Base-by-base conservation (phyloP, 139 green algal species). In the Eudorina sp. region DNA sequence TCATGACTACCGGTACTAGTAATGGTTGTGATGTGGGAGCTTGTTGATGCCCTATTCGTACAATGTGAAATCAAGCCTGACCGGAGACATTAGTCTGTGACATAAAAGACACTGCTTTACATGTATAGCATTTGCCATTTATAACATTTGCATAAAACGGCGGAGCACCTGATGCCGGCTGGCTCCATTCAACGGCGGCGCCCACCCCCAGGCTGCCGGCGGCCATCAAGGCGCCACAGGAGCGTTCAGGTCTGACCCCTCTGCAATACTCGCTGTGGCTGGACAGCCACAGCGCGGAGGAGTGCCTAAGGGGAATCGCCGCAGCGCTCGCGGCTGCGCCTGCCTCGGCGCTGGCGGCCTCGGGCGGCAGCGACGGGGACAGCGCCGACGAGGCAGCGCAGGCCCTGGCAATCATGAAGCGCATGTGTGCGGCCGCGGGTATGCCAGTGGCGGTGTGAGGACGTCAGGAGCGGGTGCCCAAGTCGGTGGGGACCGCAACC, bases 241-340 rank as follows among this genome's bases (percentile, higher is more conserved):
- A 94, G 82, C 94, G 94, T 9, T 94, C 90, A 18, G 91, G 94
- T 14, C 88, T 99, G 27, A 95, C 92, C 0, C 90, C 92, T 23
- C 79, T 83, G 19, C 95, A 98, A 96, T 99, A 98, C 92, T 99
- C 96, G 0, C 80, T 96, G 8, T 99, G 97, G 97, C 92, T 99
- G 83, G 97, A 99, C 86, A 90, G 94, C 70, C 96, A 98, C 90
- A 94, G 18, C 0, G 19, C 48, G 34, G 48, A 82, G 43, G 83
- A 88, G 68, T 76, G 62, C 58, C 38, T 88, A 34, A 48, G 83
- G n/a, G 55, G 66, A 29, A 41, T 88, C 23, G 66, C 23, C 2
- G 68, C 68, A 3, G 83, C 83, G 69, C 83, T 88, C 48, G 83
- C 66, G 36, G 68, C 68, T 9, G 48, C 82, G 66, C 46, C 82